Percentiles rank a stretch among this genome's conserved stretches.
Evolutionary conservation across 1,139 yeast species (phyloP).

Genomic region (Kodamaea alishanica): DNA sequence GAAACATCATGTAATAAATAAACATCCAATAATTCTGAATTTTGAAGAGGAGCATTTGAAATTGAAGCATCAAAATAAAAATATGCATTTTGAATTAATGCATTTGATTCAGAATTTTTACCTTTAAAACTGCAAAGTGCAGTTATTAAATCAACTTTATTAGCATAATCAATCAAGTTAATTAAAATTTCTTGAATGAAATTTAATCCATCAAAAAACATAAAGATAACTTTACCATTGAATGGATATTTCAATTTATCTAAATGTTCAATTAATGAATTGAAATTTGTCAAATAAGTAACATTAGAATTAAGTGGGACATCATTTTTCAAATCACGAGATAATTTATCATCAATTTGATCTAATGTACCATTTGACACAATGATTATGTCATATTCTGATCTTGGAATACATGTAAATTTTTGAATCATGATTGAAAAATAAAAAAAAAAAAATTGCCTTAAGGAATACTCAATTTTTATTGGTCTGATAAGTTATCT

Average conservation of each 20-base stretch:
- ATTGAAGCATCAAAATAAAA: slow-evolving; percentile 36
- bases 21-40: slow-evolving; percentile 7
- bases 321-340: slow-evolving; percentile 23
- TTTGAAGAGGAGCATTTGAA: slow-evolving; percentile 3
- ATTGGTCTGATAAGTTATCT: slow-evolving; percentile 17
- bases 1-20: slow-evolving; percentile 10
- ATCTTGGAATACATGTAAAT: slow-evolving; percentile 33
- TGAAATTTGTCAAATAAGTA: slow-evolving; percentile 27
- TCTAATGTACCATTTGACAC: slow-evolving; percentile 34
- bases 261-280: slow-evolving; percentile 20
- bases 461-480: slow-evolving; percentile 8
- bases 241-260: slow-evolving; percentile 13
- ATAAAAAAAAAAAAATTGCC: neutral
- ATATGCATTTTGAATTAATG: slow-evolving; percentile 25
- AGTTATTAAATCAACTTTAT: slow-evolving; percentile 9
- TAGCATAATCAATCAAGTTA: slow-evolving; percentile 28
- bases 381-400: slow-evolving; percentile 34
- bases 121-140: slow-evolving; percentile 8
- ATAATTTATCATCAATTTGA: slow-evolving; percentile 31
- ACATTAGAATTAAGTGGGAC: slow-evolving; percentile 26
- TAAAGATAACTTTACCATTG: slow-evolving; percentile 33
- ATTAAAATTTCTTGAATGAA: slow-evolving; percentile 32
- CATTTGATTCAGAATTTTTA: slow-evolving; percentile 3
- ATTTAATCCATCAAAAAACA: slow-evolving; percentile 39
- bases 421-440: slow-evolving; percentile 30